Conservation (phyloP, 1,284 basidiomycete genomes). For the Tremellales sp. region DNA sequence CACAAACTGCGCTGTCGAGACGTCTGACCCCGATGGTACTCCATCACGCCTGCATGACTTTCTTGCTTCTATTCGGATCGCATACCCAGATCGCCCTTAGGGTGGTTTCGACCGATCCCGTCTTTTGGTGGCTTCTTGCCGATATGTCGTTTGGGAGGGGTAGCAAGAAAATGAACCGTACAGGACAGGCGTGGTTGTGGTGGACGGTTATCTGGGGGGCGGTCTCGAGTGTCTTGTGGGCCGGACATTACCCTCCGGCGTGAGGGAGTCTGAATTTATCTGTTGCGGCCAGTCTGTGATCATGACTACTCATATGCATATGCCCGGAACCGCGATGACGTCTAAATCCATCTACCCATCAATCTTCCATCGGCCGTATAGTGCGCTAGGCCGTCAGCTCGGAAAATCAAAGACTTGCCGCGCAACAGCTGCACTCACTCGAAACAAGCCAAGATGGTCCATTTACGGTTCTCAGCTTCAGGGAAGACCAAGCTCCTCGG, state of each 20-base stretch:
- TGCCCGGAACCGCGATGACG: no score
- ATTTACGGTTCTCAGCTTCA: constrained; percentile 76
- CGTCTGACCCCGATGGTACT: constrained; percentile 44
- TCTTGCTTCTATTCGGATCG: constrained; percentile 69
- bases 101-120: constrained; percentile 70
- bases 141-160: constrained; percentile 8
- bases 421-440: constrained; percentile 28
- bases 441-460: constrained; percentile 77
- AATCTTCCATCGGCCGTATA: background rate
- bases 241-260: constrained; percentile 83
- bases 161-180: constrained; percentile 2
- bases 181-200: constrained; percentile 41
- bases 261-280: constrained; percentile 37
- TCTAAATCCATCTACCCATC: background rate
- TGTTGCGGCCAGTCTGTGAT: background rate
- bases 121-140: constrained; percentile 79
- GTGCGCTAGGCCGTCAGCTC: background rate
- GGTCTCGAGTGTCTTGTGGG: constrained; percentile 73
- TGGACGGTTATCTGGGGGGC: constrained; percentile 76
- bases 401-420: background rate
- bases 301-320: no score
- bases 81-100: constrained; percentile 90
- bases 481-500: constrained; percentile 51
- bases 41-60: constrained; percentile 60
- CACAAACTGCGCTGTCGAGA: background rate